A percentile compares a stretch with the other conserved stretches of the same genome.
phyloP scores from a whole-genome alignment of 1,139 yeast species.

The Protomyces lactucae-debilis region DNA sequence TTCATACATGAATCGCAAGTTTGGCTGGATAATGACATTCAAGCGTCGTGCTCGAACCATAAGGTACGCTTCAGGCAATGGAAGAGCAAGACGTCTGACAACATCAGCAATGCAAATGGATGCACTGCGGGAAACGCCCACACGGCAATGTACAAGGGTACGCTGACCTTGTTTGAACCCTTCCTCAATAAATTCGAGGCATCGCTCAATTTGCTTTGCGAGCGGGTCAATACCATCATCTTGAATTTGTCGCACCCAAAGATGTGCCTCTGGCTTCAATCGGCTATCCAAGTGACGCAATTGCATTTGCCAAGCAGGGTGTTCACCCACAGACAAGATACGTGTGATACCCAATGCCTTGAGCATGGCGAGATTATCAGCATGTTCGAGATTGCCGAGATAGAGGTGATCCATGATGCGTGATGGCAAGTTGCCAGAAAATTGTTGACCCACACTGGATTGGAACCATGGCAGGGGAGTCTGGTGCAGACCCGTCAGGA shows the following conservation, averaged over 20 bases:
- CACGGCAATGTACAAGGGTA: constrained; percentile 79
- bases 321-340: constrained; percentile 83
- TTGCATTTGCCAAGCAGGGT: constrained; percentile 4
- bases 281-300: not conserved
- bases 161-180: constrained; percentile 44
- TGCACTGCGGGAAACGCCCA: constrained; percentile 88
- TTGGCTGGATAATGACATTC: constrained; percentile 88
- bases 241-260: constrained; percentile 45
- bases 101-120: constrained; percentile 86
- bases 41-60: constrained; percentile 77
- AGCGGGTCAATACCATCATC: constrained; percentile 53
- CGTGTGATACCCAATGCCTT: constrained; percentile 63
- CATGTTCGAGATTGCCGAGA: constrained; percentile 80
- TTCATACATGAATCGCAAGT: constrained; percentile 78
- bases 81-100: constrained; percentile 64
- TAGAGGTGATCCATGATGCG: constrained; percentile 76
- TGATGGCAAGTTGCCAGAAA: constrained; percentile 62
- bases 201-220: constrained; percentile 41
- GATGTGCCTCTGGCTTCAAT: not conserved
- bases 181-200: constrained; percentile 38
- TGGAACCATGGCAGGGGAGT: constrained; percentile 30
- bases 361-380: constrained; percentile 63
- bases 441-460: not conserved
- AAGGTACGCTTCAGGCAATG: constrained; percentile 68
- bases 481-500: constrained; percentile 31